A percentile compares a stretch with the other conserved stretches of the same genome.
Conservation (phyloP, 202 grass and related monocot genomes). For the Carex arenaria region DNA sequence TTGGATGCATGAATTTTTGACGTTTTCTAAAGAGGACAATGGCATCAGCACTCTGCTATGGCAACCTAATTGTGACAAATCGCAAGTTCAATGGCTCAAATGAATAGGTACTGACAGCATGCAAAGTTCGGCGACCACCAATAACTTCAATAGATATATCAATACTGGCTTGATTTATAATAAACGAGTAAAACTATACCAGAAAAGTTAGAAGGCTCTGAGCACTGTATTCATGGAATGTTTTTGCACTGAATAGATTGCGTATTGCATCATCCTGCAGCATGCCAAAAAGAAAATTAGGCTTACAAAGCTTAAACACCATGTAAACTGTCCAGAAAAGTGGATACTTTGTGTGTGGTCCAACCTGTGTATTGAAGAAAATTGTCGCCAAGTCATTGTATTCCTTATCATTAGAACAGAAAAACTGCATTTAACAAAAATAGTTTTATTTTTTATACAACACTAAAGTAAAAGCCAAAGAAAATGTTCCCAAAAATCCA, state of each 20-base stretch:
- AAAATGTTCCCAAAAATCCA: background rate
- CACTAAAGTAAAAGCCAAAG: conserved; percentile 20
- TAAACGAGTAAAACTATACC: conserved; percentile 34
- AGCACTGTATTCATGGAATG: conserved; percentile 98
- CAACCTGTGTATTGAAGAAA: conserved; percentile 99
- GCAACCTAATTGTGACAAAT: background rate
- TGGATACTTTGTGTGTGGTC: conserved; percentile 7
- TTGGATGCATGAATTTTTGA: background rate
- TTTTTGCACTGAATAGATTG: conserved; percentile 99
- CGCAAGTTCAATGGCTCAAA: background rate
- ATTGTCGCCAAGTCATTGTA: conserved; percentile 99
- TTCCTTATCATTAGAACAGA: conserved; percentile 88
- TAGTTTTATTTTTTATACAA: background rate
- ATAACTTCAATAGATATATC: background rate
- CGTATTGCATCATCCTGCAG: conserved; percentile 97
- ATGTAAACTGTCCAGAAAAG: background rate
- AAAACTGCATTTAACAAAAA: conserved; percentile 56
- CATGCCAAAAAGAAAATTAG: conserved; percentile 24
- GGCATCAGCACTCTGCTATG: background rate
- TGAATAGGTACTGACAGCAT: background rate
- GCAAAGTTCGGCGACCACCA: background rate
- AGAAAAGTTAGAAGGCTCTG: conserved; percentile 95
- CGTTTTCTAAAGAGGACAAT: background rate
- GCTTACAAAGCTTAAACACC: conserved; percentile 15
- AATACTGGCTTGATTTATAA: background rate